phyloP scores from a whole-genome alignment of 352 stramenopile genomes.

The Globisporangium emineosum region DNA sequence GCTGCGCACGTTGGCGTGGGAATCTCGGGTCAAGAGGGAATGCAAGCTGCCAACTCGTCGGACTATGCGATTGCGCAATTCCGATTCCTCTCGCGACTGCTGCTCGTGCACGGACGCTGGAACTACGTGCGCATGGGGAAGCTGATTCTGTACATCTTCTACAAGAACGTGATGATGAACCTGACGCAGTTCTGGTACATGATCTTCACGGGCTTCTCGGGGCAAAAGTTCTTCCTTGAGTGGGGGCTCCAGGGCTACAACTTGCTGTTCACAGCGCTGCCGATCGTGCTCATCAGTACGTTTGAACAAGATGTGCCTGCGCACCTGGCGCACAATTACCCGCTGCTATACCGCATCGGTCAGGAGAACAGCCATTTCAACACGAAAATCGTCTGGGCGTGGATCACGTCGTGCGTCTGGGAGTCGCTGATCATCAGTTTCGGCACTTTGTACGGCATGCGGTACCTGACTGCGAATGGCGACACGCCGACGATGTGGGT shows the following conservation, averaged over 20 bases:
- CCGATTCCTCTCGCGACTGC: conserved; percentile 86
- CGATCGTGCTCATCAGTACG: conserved; percentile 80
- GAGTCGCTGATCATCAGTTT: conserved; percentile 85
- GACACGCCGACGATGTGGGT: conserved; percentile 92
- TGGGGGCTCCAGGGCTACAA: conserved; percentile 89
- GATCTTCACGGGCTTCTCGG: conserved; percentile 87
- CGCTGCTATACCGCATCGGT: conserved; percentile 79
- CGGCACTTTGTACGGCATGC: conserved; percentile 77
- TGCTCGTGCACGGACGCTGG: conserved; percentile 93
- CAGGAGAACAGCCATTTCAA: conserved; percentile 86
- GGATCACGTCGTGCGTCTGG: conserved; percentile 81
- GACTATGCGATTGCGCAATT: conserved; percentile 96
- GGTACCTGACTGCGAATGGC: conserved; percentile 72
- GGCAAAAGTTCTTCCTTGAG: conserved; percentile 86
- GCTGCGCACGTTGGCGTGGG: conserved; percentile 90
- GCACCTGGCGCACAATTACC: conserved; percentile 63
- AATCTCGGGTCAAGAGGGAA: conserved; percentile 92
- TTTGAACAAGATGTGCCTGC: conserved; percentile 85
- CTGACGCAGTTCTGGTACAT: conserved; percentile 95
- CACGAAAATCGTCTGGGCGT: conserved; percentile 77
- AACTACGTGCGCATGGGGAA: conserved; percentile 94
- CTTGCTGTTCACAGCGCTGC: conserved; percentile 82
- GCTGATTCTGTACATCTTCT: conserved; percentile 93
- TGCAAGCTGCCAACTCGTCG: conserved; percentile 92
- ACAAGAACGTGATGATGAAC: conserved; percentile 96